Evolutionary conservation across 306 rosid genomes (phyloP).

Genomic region (Argentina anserina): DNA sequence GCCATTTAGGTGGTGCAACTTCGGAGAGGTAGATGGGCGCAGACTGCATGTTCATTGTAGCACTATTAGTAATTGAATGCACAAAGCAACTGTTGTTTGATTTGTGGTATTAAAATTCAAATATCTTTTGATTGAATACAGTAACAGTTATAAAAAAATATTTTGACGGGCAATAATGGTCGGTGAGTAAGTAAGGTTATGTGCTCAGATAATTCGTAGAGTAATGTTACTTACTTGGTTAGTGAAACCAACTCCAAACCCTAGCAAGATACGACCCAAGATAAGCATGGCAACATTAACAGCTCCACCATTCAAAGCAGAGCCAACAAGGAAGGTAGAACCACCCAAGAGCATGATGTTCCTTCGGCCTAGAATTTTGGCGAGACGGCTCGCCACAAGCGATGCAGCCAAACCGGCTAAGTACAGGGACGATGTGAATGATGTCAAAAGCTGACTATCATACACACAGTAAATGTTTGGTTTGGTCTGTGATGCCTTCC

Average conservation of each 20-base stretch:
- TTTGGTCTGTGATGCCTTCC: constrained; percentile 27
- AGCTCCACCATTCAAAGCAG: constrained; percentile 61
- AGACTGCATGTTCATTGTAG: constrained; percentile 32
- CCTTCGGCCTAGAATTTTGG: constrained; percentile 36
- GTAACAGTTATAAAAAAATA: background rate
- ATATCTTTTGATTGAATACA: background rate
- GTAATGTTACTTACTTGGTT: constrained; percentile 45
- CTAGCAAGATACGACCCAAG: constrained; percentile 67
- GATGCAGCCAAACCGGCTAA: constrained; percentile 61
- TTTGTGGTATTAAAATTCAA: background rate
- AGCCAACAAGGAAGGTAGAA: constrained; percentile 45
- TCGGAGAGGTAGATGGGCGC: constrained; percentile 69
- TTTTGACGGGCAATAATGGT: background rate
- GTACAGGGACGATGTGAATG: constrained; percentile 68
- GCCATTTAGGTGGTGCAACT: constrained; percentile 70
- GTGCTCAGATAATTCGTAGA: background rate
- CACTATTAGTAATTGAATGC: background rate
- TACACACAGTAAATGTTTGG: constrained; percentile 55
- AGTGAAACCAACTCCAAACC: constrained; percentile 73
- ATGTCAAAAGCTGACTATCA: constrained; percentile 59
- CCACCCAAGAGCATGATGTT: constrained; percentile 63
- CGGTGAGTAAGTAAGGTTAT: background rate
- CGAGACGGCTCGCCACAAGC: constrained; percentile 52
- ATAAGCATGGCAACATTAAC: constrained; percentile 63
- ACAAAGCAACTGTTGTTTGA: background rate